These are phyloP conservation scores for Colletotrichum cuscutae DNA, from an alignment of 2,329 filamentous ascomycete species.

Conservation along the genomic window DNA sequence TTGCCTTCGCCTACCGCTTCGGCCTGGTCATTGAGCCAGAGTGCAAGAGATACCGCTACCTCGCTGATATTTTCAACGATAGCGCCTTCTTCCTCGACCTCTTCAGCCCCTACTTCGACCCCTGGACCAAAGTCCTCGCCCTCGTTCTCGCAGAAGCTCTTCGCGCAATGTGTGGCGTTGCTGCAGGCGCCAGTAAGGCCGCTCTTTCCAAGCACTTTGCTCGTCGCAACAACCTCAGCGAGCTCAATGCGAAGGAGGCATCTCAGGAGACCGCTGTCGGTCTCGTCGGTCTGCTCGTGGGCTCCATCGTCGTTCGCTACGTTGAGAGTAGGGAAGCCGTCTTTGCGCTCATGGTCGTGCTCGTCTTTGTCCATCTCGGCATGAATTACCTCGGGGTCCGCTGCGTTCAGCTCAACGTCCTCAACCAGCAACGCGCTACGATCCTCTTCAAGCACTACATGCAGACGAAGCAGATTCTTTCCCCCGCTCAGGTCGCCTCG, in stretches of 20 bases:
- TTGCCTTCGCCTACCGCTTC: conserved; percentile 84
- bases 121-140: conserved; percentile 58
- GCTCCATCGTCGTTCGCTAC: conserved; percentile 81
- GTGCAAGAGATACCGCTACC: conserved; percentile 88
- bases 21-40: conserved; percentile 88
- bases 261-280: conserved; percentile 96
- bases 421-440: conserved; percentile 88
- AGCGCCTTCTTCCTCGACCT: conserved; percentile 87
- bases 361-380: conserved; percentile 81
- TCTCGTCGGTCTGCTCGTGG: conserved; percentile 85
- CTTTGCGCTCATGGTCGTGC: conserved; percentile 75
- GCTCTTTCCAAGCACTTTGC: conserved; percentile 94
- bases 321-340: conserved; percentile 78
- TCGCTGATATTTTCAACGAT: conserved; percentile 91
- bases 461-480: conserved; percentile 61
- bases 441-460: conserved; percentile 75
- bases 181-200: conserved; percentile 89
- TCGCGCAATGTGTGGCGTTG: conserved; percentile 82
- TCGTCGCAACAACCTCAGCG: conserved; percentile 84
- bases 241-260: conserved; percentile 94
- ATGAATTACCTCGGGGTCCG: conserved; percentile 90
- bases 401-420: conserved; percentile 81
- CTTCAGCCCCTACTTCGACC: conserved; percentile 77
- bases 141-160: conserved; percentile 63
- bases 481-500: conserved; percentile 73